Evolutionary conservation across 192 early-diverging fungal genomes (phyloP).

Genomic region (Haplosporangium gracile): DNA sequence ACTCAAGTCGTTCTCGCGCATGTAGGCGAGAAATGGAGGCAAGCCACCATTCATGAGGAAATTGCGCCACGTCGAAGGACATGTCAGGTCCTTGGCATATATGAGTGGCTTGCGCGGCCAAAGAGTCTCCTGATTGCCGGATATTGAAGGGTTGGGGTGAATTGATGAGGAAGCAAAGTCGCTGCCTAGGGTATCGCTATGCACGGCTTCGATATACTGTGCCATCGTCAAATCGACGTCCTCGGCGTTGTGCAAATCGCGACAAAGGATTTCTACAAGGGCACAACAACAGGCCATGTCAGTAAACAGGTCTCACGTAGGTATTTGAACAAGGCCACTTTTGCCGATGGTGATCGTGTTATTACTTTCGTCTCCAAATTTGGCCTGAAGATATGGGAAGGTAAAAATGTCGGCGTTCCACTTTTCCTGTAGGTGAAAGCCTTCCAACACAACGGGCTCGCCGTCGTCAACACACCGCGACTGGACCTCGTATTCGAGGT

Average conservation of each 20-base stretch:
- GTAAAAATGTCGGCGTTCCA: constrained; percentile 28
- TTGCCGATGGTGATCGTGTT: neutral
- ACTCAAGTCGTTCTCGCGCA: constrained; percentile 47
- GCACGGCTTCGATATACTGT: constrained; percentile 36
- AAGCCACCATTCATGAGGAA: constrained; percentile 20
- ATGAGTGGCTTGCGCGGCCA: neutral
- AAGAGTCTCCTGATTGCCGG: neutral
- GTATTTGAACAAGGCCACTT: neutral
- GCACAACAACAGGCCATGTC: neutral
- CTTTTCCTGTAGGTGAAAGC: constrained; percentile 21
- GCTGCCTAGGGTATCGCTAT: constrained; percentile 9
- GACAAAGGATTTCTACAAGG: constrained; percentile 29
- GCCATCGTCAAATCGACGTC: constrained; percentile 32
- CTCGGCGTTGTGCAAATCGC: constrained; percentile 15
- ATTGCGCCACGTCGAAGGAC: constrained; percentile 23
- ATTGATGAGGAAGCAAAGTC: neutral
- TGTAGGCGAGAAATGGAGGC: constrained; percentile 35
- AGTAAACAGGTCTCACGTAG: neutral
- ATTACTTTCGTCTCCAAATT: constrained; percentile 30
- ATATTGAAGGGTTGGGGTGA: neutral
- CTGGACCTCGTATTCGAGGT: constrained; percentile 32
- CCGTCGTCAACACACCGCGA: constrained; percentile 13
- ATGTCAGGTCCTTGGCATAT: constrained; percentile 50
- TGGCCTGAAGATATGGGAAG: constrained; percentile 20
- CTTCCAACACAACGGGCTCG: constrained; percentile 31